phyloP scores from a whole-genome alignment of 192 early-diverging fungal genomes.

The Umbelopsis ramanniana region DNA sequence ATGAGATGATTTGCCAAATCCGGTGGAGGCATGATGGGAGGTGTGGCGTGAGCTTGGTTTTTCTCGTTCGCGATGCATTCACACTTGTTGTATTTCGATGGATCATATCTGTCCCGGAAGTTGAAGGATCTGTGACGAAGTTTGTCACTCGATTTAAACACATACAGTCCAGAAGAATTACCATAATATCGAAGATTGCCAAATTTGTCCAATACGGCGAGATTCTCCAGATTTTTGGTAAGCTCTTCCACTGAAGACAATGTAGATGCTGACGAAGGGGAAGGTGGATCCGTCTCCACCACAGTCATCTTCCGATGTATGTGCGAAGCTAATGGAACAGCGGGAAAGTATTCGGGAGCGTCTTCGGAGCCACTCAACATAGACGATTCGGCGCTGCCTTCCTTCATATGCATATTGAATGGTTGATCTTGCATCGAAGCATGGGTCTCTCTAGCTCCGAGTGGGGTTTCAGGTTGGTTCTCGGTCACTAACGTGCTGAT shows the following conservation, averaged over 20 bases:
- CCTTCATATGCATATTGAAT: background rate
- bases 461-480: slow-evolving; percentile 44
- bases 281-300: slow-evolving; percentile 40
- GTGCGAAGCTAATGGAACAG: slow-evolving; percentile 11
- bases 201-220: slow-evolving; percentile 68
- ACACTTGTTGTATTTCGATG: background rate
- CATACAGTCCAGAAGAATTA: slow-evolving; percentile 72
- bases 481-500: slow-evolving; percentile 58
- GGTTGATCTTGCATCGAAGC: background rate
- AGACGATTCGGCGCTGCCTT: background rate
- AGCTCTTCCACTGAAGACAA: background rate
- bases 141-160: slow-evolving; percentile 61
- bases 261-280: slow-evolving; percentile 50
- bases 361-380: background rate
- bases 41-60: slow-evolving; percentile 29
- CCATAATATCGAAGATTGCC: slow-evolving; percentile 75
- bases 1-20: slow-evolving; percentile 65
- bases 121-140: slow-evolving; percentile 47
- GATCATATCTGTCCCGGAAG: slow-evolving; percentile 31
- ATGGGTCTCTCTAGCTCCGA: slow-evolving; percentile 31
- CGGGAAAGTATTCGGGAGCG: slow-evolving; percentile 19
- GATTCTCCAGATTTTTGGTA: slow-evolving; percentile 52
- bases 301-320: background rate
- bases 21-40: slow-evolving; percentile 60
- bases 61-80: background rate